These are phyloP conservation scores for Xylariaceae sp. DNA, from an alignment of 2,329 filamentous ascomycete species.

Conservation along the genomic window DNA sequence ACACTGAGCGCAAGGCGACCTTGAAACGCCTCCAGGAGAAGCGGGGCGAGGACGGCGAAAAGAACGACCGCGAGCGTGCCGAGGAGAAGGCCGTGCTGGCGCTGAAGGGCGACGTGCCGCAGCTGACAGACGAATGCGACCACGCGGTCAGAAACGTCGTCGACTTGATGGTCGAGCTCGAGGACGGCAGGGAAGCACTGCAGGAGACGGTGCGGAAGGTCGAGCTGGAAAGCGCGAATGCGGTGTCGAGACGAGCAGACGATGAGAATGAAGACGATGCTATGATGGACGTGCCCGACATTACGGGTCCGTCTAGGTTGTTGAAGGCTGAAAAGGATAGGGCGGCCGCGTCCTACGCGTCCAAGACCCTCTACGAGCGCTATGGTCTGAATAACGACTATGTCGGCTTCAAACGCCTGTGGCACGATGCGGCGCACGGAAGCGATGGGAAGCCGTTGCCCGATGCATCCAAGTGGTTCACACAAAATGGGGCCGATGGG, in stretches of 20 bases:
- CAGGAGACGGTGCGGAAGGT: conserved; percentile 41
- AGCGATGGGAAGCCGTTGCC: conserved; percentile 54
- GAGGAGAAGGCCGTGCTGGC: conserved; percentile 43
- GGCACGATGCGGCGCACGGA: conserved; percentile 56
- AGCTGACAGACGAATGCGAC: conserved; percentile 50
- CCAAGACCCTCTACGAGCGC: conserved; percentile 46
- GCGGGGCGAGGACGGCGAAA: conserved; percentile 41
- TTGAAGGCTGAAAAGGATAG: conserved; percentile 41
- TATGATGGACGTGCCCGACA: conserved; percentile 30
- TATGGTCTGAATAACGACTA: conserved; percentile 63
- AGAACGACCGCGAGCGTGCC: conserved; percentile 40
- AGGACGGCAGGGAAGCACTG: conserved; percentile 48
- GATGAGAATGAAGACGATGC: conserved; percentile 34
- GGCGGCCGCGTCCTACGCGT: conserved; percentile 47
- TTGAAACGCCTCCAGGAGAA: conserved; percentile 39
- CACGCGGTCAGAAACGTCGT: conserved; percentile 50
- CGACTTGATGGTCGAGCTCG: conserved; percentile 52
- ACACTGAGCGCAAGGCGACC: conserved; percentile 39
- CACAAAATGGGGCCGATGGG: conserved; percentile 42
- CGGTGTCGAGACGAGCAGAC: conserved; percentile 13
- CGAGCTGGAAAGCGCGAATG: conserved; percentile 28
- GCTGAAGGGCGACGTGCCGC: conserved; percentile 45
- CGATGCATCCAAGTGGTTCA: conserved; percentile 59
- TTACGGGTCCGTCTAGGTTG: conserved; percentile 38
- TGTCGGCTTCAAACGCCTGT: conserved; percentile 59